Evolutionary conservation across 345 rosid species (phyloP).

Genomic region (Ricinus communis): DNA sequence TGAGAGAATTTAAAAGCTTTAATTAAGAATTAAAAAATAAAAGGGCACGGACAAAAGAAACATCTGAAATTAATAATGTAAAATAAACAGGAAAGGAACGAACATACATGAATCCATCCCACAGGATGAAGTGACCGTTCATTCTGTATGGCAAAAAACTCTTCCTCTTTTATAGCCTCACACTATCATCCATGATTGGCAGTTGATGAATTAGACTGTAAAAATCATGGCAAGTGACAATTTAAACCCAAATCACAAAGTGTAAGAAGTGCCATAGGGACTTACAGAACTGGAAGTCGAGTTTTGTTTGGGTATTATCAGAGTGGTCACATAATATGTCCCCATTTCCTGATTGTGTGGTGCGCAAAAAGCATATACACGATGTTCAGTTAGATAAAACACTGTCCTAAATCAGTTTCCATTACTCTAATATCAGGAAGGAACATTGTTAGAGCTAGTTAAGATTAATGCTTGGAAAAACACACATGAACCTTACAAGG

Average conservation of each 20-base stretch:
- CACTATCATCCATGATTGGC: constrained; percentile 44
- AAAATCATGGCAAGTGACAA: constrained; percentile 13
- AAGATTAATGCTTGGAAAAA: too few species aligned
- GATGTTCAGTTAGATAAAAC: constrained; percentile 10
- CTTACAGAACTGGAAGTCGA: constrained; percentile 83
- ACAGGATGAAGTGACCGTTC: constrained; percentile 71
- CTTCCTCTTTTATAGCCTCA: constrained; percentile 79
- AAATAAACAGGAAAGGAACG: constrained; percentile 9
- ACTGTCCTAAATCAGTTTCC: background rate
- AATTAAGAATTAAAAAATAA: background rate
- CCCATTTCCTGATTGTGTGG: constrained; percentile 55
- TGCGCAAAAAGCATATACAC: background rate
- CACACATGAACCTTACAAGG: constrained; percentile 54
- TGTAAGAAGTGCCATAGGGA: constrained; percentile 18
- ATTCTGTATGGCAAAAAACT: constrained; percentile 74
- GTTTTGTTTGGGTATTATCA: constrained; percentile 91
- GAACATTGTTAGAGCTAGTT: too few species aligned
- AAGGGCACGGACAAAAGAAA: background rate
- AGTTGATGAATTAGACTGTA: background rate
- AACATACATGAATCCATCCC: constrained; percentile 88
- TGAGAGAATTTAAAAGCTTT: background rate
- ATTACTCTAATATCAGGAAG: too few species aligned
- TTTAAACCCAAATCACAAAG: constrained; percentile 16
- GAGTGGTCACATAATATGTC: constrained; percentile 74
- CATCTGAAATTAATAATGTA: background rate